A percentile compares a stretch with the other conserved stretches of the same genome.
Conservation (phyloP, 2,329 filamentous ascomycete species). For the Apiospora pterosperma region DNA sequence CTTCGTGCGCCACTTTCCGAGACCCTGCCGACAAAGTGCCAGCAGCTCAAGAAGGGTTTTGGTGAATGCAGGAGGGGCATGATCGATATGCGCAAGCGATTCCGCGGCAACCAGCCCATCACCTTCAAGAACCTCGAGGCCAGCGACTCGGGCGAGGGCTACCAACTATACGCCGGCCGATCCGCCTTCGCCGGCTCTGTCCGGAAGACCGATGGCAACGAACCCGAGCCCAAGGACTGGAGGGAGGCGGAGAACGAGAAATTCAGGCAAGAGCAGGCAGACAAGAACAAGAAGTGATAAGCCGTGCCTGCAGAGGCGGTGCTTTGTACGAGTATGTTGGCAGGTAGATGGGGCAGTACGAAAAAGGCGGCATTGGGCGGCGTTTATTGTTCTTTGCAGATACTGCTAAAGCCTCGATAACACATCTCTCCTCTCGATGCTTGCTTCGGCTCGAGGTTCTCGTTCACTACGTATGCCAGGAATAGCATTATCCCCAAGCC, state of each 20-base stretch:
- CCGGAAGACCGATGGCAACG: slow-evolving; percentile 65
- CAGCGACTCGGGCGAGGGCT: slow-evolving; percentile 54
- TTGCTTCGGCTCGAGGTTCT: neutral
- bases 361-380: neutral
- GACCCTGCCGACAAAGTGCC: slow-evolving; percentile 80
- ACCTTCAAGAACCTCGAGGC: slow-evolving; percentile 59
- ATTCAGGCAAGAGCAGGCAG: slow-evolving; percentile 33
- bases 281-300: slow-evolving; percentile 19
- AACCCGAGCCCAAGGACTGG: slow-evolving; percentile 59
- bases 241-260: slow-evolving; percentile 63
- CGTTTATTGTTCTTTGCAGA: neutral
- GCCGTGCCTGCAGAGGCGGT: neutral
- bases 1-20: slow-evolving; percentile 78
- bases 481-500: neutral
- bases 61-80: slow-evolving; percentile 94
- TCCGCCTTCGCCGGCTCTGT: slow-evolving; percentile 64
- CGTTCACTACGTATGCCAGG: neutral
- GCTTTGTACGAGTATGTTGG: neutral
- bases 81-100: slow-evolving; percentile 98
- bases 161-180: slow-evolving; percentile 77
- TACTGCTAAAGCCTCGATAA: neutral
- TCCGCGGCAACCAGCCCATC: slow-evolving; percentile 89
- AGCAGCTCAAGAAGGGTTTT: slow-evolving; percentile 89
- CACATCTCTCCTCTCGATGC: neutral
- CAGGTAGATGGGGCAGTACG: neutral